A percentile compares a stretch with the other conserved stretches of the same genome.
Conservation (phyloP, 768 basidiomycete genomes). For the Leccinum disarticulatum region DNA sequence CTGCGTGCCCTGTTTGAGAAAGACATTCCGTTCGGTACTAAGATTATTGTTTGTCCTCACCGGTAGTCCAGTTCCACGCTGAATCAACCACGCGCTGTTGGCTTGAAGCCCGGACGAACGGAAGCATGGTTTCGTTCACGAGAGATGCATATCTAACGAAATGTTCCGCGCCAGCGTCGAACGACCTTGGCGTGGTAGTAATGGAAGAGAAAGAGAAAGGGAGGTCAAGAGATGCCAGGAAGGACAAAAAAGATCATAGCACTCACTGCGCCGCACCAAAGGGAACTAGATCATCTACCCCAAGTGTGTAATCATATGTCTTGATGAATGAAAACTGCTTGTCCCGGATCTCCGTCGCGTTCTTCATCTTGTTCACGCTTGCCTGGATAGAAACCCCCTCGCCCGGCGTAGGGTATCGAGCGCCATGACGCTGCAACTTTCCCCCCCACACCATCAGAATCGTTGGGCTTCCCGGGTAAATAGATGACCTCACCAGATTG, state of each 20-base stretch:
- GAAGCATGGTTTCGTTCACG: constrained; percentile 42
- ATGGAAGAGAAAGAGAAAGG: background rate
- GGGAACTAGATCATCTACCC: constrained; percentile 55
- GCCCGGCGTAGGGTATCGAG: background rate
- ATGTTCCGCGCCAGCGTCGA: constrained; percentile 49
- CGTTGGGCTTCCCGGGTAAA: background rate
- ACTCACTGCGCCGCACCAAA: constrained; percentile 66
- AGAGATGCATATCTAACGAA: constrained; percentile 53
- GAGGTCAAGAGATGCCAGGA: background rate
- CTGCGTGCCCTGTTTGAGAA: background rate
- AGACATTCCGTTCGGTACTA: background rate
- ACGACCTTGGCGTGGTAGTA: constrained; percentile 36
- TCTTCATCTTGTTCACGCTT: constrained; percentile 54
- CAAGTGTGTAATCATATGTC: constrained; percentile 57
- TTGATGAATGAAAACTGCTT: constrained; percentile 50
- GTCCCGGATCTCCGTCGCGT: constrained; percentile 43
- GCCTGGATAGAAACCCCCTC: constrained; percentile 39
- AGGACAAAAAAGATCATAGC: constrained; percentile 32
- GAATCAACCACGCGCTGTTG: constrained; percentile 59
- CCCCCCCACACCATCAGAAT: background rate
- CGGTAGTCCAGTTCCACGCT: constrained; percentile 65
- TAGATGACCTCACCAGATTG: background rate
- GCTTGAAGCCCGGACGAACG: constrained; percentile 50
- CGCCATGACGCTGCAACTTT: background rate
- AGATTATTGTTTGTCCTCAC: constrained; percentile 30